A percentile compares a stretch with the other conserved stretches of the same genome.
Evolutionary conservation across 306 rosid genomes (phyloP).

Genomic region (Casuarina cunninghamiana): DNA sequence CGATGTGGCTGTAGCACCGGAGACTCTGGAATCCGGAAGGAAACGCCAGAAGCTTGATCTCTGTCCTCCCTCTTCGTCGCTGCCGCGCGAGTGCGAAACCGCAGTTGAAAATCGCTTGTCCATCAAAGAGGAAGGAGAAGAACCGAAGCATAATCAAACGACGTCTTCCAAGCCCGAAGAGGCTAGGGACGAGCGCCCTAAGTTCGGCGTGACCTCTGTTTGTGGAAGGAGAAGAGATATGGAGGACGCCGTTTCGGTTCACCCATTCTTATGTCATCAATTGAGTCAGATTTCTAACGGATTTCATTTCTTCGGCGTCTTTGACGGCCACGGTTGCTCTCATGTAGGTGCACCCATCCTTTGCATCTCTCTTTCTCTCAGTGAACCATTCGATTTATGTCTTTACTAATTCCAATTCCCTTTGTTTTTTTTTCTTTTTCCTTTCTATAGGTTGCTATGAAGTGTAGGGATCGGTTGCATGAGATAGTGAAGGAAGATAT

Average conservation of each 20-base stretch:
- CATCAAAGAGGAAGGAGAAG: not conserved
- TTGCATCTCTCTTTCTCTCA: no score
- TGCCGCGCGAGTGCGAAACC: constrained; percentile 9
- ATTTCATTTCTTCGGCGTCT: constrained; percentile 74
- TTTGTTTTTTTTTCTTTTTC: not conserved
- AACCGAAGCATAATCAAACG: not conserved
- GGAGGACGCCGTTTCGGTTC: constrained; percentile 82
- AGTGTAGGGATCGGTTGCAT: constrained; percentile 46
- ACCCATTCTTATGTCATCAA: constrained; percentile 30
- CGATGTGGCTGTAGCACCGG: constrained; percentile 32
- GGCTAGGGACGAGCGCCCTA: constrained; percentile 19
- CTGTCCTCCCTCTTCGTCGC: not conserved
- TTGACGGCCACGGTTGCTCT: constrained; percentile 98
- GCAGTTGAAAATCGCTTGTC: constrained; percentile 18
- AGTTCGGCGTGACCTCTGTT: constrained; percentile 72
- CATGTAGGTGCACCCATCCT: constrained; percentile 49
- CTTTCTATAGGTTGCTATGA: constrained; percentile 38
- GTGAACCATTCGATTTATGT: not conserved
- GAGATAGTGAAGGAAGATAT: constrained; percentile 47
- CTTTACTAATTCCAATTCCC: not conserved
- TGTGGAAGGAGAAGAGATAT: constrained; percentile 90
- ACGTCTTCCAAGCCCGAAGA: not conserved
- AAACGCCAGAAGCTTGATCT: constrained; percentile 57
- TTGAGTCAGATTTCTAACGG: not conserved
- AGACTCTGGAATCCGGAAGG: constrained; percentile 18